Evolutionary conservation across 208 protist genomes (phyloP).

Genomic region (Crithidia acanthocephali): DNA sequence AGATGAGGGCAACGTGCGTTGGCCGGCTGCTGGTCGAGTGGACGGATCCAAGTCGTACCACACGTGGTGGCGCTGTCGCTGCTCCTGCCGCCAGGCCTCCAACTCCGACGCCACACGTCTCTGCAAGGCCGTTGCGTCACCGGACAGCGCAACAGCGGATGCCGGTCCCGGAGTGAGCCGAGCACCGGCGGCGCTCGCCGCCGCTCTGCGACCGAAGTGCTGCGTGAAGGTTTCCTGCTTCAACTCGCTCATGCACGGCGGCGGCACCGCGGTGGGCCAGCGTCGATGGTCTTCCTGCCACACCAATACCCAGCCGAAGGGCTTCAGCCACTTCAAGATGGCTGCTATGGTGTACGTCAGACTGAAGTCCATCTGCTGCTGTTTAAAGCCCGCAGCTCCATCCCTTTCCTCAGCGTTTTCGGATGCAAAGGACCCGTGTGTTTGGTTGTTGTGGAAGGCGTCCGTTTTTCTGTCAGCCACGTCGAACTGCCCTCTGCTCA

Average conservation of each 20-base stretch:
- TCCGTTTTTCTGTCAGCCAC: not conserved
- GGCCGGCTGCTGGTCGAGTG: not conserved
- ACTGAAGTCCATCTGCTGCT: constrained; percentile 7
- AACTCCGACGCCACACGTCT: constrained; percentile 3
- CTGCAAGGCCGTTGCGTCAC: not conserved
- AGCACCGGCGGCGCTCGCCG: not conserved
- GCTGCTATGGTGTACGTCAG: not conserved
- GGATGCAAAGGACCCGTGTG: too few species aligned
- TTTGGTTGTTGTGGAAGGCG: too few species aligned
- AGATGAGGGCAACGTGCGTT: not conserved
- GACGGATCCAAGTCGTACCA: constrained; percentile 20
- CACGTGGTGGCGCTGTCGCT: constrained; percentile 1
- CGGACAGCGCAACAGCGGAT: too few species aligned
- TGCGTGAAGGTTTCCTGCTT: not conserved
- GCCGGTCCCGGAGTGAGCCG: not conserved
- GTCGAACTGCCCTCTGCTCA: not conserved
- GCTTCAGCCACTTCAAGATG: constrained; percentile 6
- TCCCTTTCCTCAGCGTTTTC: too few species aligned
- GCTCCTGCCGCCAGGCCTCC: constrained; percentile 27
- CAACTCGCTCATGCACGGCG: constrained; percentile 11
- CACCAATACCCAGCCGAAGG: constrained; percentile 43
- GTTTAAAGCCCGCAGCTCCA: too few species aligned
- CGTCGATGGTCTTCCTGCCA: constrained; percentile 46
- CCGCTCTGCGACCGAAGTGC: not conserved
- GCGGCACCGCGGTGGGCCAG: constrained; percentile 36